These are phyloP conservation scores for Metarhizium brunneum DNA, from an alignment of 2,329 filamentous ascomycete species.

Conservation along the genomic window DNA sequence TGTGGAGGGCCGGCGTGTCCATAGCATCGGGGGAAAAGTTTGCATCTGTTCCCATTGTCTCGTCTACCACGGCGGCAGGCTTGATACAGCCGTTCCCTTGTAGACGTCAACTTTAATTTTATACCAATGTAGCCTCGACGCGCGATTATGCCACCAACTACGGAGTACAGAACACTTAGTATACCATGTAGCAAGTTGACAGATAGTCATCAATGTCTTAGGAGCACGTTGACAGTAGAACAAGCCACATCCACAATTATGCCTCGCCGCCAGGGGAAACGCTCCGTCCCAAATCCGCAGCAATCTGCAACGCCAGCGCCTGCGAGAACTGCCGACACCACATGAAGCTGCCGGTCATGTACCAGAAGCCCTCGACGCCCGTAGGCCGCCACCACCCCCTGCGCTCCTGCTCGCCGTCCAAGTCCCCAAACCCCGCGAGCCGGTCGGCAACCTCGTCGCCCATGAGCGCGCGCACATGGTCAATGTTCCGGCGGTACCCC, in stretches of 20 bases:
- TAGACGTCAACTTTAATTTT: too few relatives aligned
- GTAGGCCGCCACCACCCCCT: constrained; percentile 21
- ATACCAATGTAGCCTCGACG: too few relatives aligned
- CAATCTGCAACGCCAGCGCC: constrained; percentile 29
- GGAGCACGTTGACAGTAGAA: too few relatives aligned
- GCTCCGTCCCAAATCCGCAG: background rate
- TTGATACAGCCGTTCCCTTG: too few relatives aligned
- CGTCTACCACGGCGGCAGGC: too few relatives aligned
- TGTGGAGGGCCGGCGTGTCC: too few relatives aligned
- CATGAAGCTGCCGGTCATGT: constrained; percentile 26
- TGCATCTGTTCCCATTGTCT: too few relatives aligned
- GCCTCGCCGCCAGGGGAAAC: background rate
- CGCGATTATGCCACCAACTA: too few relatives aligned
- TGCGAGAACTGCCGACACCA: constrained; percentile 24
- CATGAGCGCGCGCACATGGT: constrained; percentile 23
- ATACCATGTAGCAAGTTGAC: too few relatives aligned
- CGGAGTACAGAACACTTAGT: too few relatives aligned
- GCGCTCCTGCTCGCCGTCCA: constrained; percentile 25
- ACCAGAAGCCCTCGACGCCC: constrained; percentile 29
- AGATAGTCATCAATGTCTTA: too few relatives aligned
- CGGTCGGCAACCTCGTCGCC: constrained; percentile 24
- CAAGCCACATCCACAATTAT: background rate
- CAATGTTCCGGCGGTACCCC: constrained; percentile 30
- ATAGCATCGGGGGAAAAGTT: too few relatives aligned
- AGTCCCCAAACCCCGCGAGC: constrained; percentile 24